Percentiles rank a stretch among this genome's conserved stretches.
Conservation (phyloP, 2,329 filamentous ascomycete genomes). For the Talaromyces sp. region DNA sequence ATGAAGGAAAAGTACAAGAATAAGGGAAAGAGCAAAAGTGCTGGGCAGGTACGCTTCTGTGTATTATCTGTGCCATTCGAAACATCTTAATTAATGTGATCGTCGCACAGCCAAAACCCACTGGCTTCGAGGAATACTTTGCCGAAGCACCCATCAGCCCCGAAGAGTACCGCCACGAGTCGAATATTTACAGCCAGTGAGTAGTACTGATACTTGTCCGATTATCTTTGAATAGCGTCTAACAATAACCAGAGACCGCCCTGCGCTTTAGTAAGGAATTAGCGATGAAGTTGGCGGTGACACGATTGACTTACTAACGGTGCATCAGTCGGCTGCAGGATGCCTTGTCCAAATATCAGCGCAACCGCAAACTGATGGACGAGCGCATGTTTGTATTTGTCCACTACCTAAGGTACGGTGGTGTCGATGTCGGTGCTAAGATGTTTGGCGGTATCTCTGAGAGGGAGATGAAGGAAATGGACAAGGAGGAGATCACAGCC, state of each 20-base stretch:
- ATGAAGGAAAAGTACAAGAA: constrained; percentile 9
- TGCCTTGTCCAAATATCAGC: constrained; percentile 75
- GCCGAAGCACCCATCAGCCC: constrained; percentile 74
- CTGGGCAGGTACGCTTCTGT: constrained; percentile 5
- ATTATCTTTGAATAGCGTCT: constrained; percentile 7
- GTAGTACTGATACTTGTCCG: constrained; percentile 23
- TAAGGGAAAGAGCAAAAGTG: constrained; percentile 6
- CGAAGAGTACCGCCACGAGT: constrained; percentile 60
- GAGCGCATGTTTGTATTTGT: constrained; percentile 61
- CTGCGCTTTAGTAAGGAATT: constrained; percentile 52
- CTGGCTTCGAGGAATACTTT: constrained; percentile 75
- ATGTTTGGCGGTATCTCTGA: constrained; percentile 59
- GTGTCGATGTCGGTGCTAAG: constrained; percentile 59
- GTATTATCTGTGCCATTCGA: not conserved
- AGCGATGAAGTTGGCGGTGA: not conserved
- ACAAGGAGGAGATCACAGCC: constrained; percentile 58
- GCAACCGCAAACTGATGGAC: constrained; percentile 65
- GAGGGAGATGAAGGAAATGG: constrained; percentile 57
- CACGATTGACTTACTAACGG: constrained; percentile 12
- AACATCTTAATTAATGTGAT: not conserved
- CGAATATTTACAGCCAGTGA: constrained; percentile 61
- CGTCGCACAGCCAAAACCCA: constrained; percentile 38
- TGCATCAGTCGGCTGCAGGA: constrained; percentile 66
- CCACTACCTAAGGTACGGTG: constrained; percentile 77
- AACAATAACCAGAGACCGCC: constrained; percentile 25